Evolutionary conservation across 1,284 basidiomycete species (phyloP).

Genomic region (Porodaedalea pini): DNA sequence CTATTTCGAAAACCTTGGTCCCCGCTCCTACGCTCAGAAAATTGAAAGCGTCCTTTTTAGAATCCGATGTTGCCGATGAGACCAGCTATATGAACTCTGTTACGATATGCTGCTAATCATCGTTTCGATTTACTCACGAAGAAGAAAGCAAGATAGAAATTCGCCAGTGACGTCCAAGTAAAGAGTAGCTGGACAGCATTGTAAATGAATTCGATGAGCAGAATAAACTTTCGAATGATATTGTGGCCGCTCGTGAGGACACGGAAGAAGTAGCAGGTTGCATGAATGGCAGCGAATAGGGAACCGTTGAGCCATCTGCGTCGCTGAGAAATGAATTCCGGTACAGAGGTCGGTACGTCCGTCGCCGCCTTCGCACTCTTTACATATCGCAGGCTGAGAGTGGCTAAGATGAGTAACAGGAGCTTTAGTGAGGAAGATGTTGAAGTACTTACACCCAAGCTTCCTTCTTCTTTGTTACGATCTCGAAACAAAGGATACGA

Average conservation of each 20-base stretch:
- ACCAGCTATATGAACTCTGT: slow-evolving; percentile 49
- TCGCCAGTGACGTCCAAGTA: slow-evolving; percentile 80
- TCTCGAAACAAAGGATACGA: slow-evolving; percentile 96
- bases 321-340: slow-evolving; percentile 89
- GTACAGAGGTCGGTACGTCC: slow-evolving; percentile 78
- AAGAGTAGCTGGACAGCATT: slow-evolving; percentile 77
- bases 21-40: slow-evolving; percentile 73
- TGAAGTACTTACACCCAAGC: slow-evolving; percentile 65
- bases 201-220: slow-evolving; percentile 84
- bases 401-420: slow-evolving; percentile 4
- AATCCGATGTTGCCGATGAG: slow-evolving; percentile 63
- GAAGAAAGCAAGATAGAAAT: slow-evolving; percentile 82
- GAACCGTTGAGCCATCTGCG: slow-evolving; percentile 90
- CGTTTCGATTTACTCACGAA: slow-evolving; percentile 49
- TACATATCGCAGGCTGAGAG: slow-evolving; percentile 78
- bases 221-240: slow-evolving; percentile 77
- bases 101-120: slow-evolving; percentile 14
- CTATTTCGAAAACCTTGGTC: slow-evolving; percentile 72
- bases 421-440: not conserved
- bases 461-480: slow-evolving; percentile 88
- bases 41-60: slow-evolving; percentile 69
- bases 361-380: slow-evolving; percentile 89
- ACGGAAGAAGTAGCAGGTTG: slow-evolving; percentile 78
- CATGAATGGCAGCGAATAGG: slow-evolving; percentile 82
- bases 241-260: slow-evolving; percentile 91